Conservation (phyloP, 192 early-diverging fungal genomes). For the Backusella westeae region DNA sequence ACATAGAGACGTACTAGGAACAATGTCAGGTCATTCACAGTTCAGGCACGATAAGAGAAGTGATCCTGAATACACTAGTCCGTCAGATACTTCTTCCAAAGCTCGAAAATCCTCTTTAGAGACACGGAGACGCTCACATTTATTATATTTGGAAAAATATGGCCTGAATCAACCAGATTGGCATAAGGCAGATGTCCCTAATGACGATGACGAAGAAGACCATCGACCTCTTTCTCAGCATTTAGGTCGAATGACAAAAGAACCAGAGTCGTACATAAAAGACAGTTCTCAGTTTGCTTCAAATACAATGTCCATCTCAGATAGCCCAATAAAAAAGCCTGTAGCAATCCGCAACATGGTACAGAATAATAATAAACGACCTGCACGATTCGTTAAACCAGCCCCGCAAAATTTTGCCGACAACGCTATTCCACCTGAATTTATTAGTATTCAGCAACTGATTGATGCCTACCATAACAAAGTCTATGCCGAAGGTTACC, state of each 20-base stretch:
- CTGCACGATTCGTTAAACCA: constrained; percentile 34
- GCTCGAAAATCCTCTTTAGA: not conserved
- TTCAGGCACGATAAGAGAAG: not conserved
- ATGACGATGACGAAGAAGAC: not conserved
- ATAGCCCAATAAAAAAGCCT: constrained; percentile 5
- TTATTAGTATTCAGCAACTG: constrained; percentile 43
- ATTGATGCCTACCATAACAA: constrained; percentile 69
- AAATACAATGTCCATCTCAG: not conserved
- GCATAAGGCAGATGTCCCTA: not conserved
- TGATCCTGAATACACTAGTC: not conserved
- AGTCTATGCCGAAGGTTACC: constrained; percentile 64
- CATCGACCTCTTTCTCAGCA: not conserved
- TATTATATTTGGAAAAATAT: constrained; percentile 28
- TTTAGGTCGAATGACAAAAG: not conserved
- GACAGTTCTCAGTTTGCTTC: not conserved
- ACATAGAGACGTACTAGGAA: not conserved
- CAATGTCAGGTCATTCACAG: not conserved
- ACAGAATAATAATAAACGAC: constrained; percentile 17
- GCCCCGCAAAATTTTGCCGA: not conserved
- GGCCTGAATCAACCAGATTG: constrained; percentile 23
- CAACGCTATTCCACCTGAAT: constrained; percentile 30
- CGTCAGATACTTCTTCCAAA: not conserved
- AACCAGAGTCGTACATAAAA: not conserved
- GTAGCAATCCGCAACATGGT: not conserved
- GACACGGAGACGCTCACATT: constrained; percentile 17